These are phyloP conservation scores for Lunasporangiospora selenospora DNA, from an alignment of 192 early-diverging fungal genomes.

Conservation along the genomic window DNA sequence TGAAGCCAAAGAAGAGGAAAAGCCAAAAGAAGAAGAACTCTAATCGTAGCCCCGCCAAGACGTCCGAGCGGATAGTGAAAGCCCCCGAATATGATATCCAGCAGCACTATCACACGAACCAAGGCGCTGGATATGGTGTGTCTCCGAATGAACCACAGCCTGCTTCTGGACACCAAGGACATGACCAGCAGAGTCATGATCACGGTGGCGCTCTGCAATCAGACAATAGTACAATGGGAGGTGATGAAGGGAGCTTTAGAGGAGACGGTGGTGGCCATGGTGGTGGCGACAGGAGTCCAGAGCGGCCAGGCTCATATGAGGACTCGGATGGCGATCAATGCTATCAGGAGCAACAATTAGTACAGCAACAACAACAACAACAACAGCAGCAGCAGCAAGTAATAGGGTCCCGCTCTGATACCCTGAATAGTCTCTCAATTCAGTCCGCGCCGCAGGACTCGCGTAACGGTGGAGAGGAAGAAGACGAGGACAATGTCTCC, in stretches of 20 bases:
- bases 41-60: slow-evolving; percentile 8
- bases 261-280: too few species aligned
- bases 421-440: slow-evolving; percentile 24
- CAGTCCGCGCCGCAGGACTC: slow-evolving; percentile 6
- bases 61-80: slow-evolving; percentile 10
- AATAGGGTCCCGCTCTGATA: slow-evolving; percentile 35
- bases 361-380: too few species aligned
- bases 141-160: too few species aligned
- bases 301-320: slow-evolving; percentile 8
- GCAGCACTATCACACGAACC: slow-evolving; percentile 8
- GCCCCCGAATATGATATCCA: slow-evolving; percentile 18
- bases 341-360: neutral
- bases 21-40: slow-evolving; percentile 43
- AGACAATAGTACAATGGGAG: neutral
- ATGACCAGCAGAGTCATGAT: too few species aligned
- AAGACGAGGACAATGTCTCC: slow-evolving; percentile 74
- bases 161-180: neutral
- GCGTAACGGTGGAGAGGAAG: slow-evolving; percentile 49
- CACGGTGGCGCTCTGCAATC: neutral
- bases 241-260: neutral
- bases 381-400: slow-evolving; percentile 4
- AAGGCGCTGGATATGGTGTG: slow-evolving; percentile 12
- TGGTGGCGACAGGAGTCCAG: too few species aligned
- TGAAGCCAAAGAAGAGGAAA: slow-evolving; percentile 28
- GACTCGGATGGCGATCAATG: slow-evolving; percentile 9